Evolutionary conservation across 2,329 filamentous ascomycete species (phyloP).

Genomic region (Colletotrichum eremochloae): DNA sequence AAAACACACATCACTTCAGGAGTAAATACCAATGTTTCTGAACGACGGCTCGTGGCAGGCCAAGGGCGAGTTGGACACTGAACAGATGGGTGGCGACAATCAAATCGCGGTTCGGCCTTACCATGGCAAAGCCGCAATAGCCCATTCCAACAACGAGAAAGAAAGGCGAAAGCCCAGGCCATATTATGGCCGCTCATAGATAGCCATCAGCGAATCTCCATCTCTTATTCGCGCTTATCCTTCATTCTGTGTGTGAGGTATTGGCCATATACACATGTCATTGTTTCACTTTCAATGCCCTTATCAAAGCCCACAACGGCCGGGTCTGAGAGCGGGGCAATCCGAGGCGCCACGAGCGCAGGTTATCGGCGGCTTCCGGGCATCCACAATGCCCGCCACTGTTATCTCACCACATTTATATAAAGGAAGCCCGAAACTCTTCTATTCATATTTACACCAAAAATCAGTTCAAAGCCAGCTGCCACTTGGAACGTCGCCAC

Average conservation of each 20-base stretch:
- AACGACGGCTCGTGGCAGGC: neutral
- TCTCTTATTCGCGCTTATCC: neutral
- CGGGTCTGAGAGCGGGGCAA: slow-evolving; percentile 26
- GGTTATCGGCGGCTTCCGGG: slow-evolving; percentile 38
- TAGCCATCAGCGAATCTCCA: neutral
- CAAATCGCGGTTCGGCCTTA: slow-evolving; percentile 31
- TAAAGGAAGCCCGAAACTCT: neutral
- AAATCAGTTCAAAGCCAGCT: neutral
- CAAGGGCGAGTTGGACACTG: neutral
- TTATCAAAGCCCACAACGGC: slow-evolving; percentile 8
- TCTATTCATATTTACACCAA: accelerated
- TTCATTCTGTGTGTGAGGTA: neutral
- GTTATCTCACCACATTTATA: neutral
- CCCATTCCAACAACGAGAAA: neutral
- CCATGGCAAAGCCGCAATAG: slow-evolving; percentile 1
- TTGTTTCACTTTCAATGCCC: slow-evolving; percentile 6
- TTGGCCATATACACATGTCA: slow-evolving; percentile 10
- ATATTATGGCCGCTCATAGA: neutral
- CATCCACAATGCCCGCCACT: slow-evolving; percentile 16
- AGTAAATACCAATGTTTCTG: neutral
- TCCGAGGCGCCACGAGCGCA: slow-evolving; percentile 22
- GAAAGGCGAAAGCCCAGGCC: neutral
- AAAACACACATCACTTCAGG: no score
- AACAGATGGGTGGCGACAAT: neutral
- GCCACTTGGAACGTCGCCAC: neutral